Conservation (phyloP, 371 early-diverging fungal species). For the Syncephalastrum sp. region DNA sequence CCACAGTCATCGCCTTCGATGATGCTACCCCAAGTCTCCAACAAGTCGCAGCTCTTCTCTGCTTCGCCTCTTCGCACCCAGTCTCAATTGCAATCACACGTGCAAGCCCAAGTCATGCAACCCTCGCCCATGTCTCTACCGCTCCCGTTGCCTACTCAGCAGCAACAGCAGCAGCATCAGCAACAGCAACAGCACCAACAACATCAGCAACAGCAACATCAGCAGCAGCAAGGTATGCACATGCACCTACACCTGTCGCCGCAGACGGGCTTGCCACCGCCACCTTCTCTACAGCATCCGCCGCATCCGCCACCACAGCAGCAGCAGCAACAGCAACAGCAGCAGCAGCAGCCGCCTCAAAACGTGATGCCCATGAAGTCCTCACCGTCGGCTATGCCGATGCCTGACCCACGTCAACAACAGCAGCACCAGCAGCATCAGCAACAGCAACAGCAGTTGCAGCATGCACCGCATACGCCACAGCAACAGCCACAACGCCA, state of each 20-base stretch:
- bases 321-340: slow-evolving; percentile 11
- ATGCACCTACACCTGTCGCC: slow-evolving; percentile 3
- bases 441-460: slow-evolving; percentile 8
- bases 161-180: slow-evolving; percentile 18
- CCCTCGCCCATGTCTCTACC: slow-evolving; percentile 17
- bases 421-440: slow-evolving; percentile 7
- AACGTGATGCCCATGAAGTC: slow-evolving; percentile 2
- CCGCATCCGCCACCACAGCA: slow-evolving; percentile 9
- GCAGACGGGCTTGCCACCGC: slow-evolving; percentile 2
- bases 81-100: slow-evolving; percentile 32
- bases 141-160: slow-evolving; percentile 15
- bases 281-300: slow-evolving; percentile 1
- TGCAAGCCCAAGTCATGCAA: slow-evolving; percentile 22
- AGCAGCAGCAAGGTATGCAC: slow-evolving; percentile 12
- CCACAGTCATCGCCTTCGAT: slow-evolving; percentile 5
- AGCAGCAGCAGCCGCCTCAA: no score
- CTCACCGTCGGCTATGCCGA: slow-evolving; percentile 1
- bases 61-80: slow-evolving; percentile 26
- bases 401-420: slow-evolving; percentile 5
- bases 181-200: slow-evolving; percentile 16
- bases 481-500: slow-evolving; percentile 9
- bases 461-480: neutral
- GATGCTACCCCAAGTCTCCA: slow-evolving; percentile 12
- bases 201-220: slow-evolving; percentile 21
- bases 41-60: slow-evolving; percentile 17